These are phyloP conservation scores for Begonia peltatifolia DNA, from an alignment of 306 rosid species.

Conservation along the genomic window DNA sequence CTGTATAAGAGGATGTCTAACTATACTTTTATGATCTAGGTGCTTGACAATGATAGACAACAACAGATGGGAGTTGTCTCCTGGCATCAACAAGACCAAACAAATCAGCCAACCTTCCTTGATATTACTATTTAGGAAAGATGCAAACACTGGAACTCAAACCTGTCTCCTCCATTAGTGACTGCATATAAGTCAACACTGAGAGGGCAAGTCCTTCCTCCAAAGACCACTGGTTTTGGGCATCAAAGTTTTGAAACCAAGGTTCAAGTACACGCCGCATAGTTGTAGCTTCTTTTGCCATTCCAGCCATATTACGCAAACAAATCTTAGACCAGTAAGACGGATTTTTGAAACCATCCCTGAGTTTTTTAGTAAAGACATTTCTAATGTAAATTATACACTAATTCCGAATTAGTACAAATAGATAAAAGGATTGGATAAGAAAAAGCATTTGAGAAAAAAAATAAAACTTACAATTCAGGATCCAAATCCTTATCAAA, in stretches of 20 bases:
- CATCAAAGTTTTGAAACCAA: constrained; percentile 67
- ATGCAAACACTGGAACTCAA: constrained; percentile 6
- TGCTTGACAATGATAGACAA: constrained; percentile 83
- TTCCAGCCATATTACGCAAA: constrained; percentile 60
- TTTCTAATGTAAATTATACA: too few species aligned
- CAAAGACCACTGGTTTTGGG: constrained; percentile 63
- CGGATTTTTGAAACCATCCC: constrained; percentile 56
- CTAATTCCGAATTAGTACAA: too few species aligned
- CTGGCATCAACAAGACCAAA: constrained; percentile 28
- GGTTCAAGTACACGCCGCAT: constrained; percentile 83
- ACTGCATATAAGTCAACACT: constrained; percentile 56
- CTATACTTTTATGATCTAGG: constrained; percentile 88
- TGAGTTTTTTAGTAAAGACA: constrained; percentile 1
- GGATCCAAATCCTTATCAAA: too few species aligned
- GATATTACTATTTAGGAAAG: neutral
- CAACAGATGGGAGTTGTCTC: constrained; percentile 61
- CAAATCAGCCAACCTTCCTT: neutral
- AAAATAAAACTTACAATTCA: too few species aligned
- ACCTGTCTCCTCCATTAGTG: constrained; percentile 83
- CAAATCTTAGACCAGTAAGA: constrained; percentile 83
- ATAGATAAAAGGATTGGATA: too few species aligned
- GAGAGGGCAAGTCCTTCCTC: constrained; percentile 56
- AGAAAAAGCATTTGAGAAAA: too few species aligned
- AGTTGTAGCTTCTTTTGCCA: constrained; percentile 75
- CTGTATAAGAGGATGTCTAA: constrained; percentile 53